phyloP scores from a whole-genome alignment of 2,329 filamentous ascomycete genomes.

The Hypoxylon sp. region DNA sequence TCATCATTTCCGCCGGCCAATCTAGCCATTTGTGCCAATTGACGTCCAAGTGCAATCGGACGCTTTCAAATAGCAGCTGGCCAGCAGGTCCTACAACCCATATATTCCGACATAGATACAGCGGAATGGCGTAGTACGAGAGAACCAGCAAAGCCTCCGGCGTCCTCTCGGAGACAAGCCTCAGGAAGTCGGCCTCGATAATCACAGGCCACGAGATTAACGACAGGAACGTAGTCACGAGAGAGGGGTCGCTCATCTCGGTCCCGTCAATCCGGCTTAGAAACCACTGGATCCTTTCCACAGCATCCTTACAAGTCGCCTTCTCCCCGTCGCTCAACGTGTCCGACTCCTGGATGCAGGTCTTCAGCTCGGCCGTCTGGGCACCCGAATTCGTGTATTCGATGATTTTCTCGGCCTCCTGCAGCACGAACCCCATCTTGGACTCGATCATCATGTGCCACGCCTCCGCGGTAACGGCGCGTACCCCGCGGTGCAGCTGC shows the following conservation, averaged over 20 bases:
- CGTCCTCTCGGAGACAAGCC: slow-evolving; percentile 23
- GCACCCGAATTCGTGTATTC: slow-evolving; percentile 8
- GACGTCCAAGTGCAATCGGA: slow-evolving; percentile 34
- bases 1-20: slow-evolving; percentile 34
- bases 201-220: slow-evolving; percentile 33
- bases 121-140: slow-evolving; percentile 31
- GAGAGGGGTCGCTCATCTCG: not conserved
- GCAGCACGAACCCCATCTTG: slow-evolving; percentile 28
- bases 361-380: slow-evolving; percentile 28
- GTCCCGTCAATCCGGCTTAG: slow-evolving; percentile 16
- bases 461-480: slow-evolving; percentile 14
- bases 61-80: slow-evolving; percentile 18
- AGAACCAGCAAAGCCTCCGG: slow-evolving; percentile 36
- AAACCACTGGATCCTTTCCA: slow-evolving; percentile 36
- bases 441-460: slow-evolving; percentile 35
- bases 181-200: slow-evolving; percentile 30
- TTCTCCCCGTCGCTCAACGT: slow-evolving; percentile 23
- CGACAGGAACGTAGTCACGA: slow-evolving; percentile 17
- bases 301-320: slow-evolving; percentile 15
- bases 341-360: slow-evolving; percentile 18
- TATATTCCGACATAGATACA: slow-evolving; percentile 32
- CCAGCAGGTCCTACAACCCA: slow-evolving; percentile 33
- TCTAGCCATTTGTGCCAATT: slow-evolving; percentile 40
- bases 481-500: slow-evolving; percentile 30
- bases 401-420: not conserved